Evolutionary conservation across 2,329 filamentous ascomycete species (phyloP).

Genomic region (Scleromitrula shiraiana): DNA sequence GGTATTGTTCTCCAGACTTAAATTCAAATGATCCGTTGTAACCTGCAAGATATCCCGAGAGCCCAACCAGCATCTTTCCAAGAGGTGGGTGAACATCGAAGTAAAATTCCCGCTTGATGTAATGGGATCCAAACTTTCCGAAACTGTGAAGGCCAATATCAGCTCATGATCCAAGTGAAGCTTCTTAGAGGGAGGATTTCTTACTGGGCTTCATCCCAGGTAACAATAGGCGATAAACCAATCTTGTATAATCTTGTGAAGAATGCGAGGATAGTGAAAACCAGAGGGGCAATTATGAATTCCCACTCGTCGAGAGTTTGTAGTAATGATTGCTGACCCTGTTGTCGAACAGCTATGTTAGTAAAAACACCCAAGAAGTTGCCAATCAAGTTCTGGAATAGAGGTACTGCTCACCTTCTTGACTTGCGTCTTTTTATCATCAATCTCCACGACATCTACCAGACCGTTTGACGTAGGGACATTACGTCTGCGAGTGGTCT

Average conservation of each 20-base stretch:
- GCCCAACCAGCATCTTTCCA: constrained; percentile 95
- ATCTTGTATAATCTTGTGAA: constrained; percentile 65
- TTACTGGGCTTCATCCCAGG: constrained; percentile 71
- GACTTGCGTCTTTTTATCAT: constrained; percentile 51
- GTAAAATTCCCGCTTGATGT: constrained; percentile 98
- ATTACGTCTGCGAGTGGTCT: constrained; percentile 49
- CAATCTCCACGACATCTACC: constrained; percentile 35
- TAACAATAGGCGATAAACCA: constrained; percentile 63
- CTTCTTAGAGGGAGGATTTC: constrained; percentile 32
- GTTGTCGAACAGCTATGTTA: constrained; percentile 16
- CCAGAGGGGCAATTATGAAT: constrained; percentile 50
- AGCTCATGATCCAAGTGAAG: constrained; percentile 5
- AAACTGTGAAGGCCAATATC: constrained; percentile 46
- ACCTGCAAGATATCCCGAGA: constrained; percentile 91
- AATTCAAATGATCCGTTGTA: constrained; percentile 99
- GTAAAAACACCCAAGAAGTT: background rate
- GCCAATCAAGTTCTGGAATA: background rate
- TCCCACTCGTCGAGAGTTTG: constrained; percentile 57
- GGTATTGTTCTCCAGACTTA: constrained; percentile 96
- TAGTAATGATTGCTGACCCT: constrained; percentile 49
- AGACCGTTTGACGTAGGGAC: constrained; percentile 35
- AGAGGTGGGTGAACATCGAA: constrained; percentile 94
- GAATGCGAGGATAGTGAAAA: constrained; percentile 54
- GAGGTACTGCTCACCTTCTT: constrained; percentile 41
- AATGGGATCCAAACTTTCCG: constrained; percentile 97